Conservation (phyloP, 1,284 basidiomycete species). For the Cutaneotrichosporon daszewskae region DNA sequence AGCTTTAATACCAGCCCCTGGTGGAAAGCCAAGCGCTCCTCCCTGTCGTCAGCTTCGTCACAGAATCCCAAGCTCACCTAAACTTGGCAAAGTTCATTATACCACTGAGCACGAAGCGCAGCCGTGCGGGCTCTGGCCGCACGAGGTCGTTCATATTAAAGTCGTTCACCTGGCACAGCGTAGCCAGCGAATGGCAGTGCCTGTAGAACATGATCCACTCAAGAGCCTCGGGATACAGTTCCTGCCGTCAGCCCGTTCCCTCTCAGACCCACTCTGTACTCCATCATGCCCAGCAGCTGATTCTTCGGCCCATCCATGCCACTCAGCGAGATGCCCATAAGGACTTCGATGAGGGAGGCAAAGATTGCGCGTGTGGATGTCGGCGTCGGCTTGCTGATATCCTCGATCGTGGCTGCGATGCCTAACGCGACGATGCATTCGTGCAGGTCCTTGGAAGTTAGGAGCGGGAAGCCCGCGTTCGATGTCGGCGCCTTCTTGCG, state of each 20-base stretch:
- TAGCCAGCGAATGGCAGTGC: constrained; percentile 56
- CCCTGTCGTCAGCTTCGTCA: too few species aligned
- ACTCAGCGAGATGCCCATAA: constrained; percentile 61
- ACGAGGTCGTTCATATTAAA: constrained; percentile 70
- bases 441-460: constrained; percentile 23
- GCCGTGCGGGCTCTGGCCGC: constrained; percentile 65
- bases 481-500: constrained; percentile 19
- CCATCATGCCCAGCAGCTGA: constrained; percentile 52
- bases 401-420: constrained; percentile 57
- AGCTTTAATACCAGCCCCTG: constrained; percentile 14
- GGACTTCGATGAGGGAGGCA: constrained; percentile 57
- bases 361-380: constrained; percentile 57
- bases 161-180: constrained; percentile 66
- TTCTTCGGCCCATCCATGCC: constrained; percentile 59
- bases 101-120: constrained; percentile 68
- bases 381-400: constrained; percentile 62
- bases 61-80: too few species aligned
- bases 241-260: constrained; percentile 51
- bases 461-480: constrained; percentile 32
- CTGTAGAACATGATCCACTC: constrained; percentile 59
- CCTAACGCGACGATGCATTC: constrained; percentile 35
- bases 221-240: constrained; percentile 58
- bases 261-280: constrained; percentile 52
- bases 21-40: constrained; percentile 25
- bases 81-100: constrained; percentile 92